Base-by-base conservation (phyloP, 2,329 filamentous ascomycete genomes). In the Talaromyces sp. region DNA sequence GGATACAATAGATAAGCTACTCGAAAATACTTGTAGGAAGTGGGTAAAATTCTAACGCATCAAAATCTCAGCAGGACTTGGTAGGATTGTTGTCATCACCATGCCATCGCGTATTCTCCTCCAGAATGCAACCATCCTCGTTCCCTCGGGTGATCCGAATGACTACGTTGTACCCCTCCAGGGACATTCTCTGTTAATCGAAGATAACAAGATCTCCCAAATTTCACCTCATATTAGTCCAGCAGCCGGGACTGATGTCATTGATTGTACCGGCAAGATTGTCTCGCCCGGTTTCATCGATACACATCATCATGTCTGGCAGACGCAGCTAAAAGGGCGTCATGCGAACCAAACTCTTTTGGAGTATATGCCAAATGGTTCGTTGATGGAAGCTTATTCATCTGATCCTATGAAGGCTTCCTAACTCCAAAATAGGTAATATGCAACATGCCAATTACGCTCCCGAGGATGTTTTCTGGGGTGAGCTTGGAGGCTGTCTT, bases 121-220 rank as follows among this genome's bases (percentile, higher is more conserved):
- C 6, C 27, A 26, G n/a, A 29, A 26, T 52, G 49, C 27, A 52
- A 52, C 49, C 27, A 26, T 26, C 11, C 24, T 26, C 21, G n/a
- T 52, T 21, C 49, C 21, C 49, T 38, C 35, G 14, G 35, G 35
- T 38, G 35, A 38, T 4, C 35, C 35, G 14, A n/a, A 38, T 31
- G 70, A 62, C 56, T 49, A 62, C 27, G 65, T 66, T 14, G 49
- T 56, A 13, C 58, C 61, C 1, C 57, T 59, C 2, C 26, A 32
- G 14, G 26, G 21, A 14, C 57, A 59, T 35, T 35, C 41, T 19
- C 26, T 55, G 4, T 52, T 55, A 14, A 50, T 59, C 13, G 21
- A 55, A 19, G 58, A 43, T 27, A 51, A 59, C 31, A 55, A 27
- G 10, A 59, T 59, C 31, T n/a, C 11, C 4, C 14, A 56, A 24